Evolutionary conservation across 2,329 filamentous ascomycete genomes (phyloP).

Genomic region (Rasamsonia emersonii): DNA sequence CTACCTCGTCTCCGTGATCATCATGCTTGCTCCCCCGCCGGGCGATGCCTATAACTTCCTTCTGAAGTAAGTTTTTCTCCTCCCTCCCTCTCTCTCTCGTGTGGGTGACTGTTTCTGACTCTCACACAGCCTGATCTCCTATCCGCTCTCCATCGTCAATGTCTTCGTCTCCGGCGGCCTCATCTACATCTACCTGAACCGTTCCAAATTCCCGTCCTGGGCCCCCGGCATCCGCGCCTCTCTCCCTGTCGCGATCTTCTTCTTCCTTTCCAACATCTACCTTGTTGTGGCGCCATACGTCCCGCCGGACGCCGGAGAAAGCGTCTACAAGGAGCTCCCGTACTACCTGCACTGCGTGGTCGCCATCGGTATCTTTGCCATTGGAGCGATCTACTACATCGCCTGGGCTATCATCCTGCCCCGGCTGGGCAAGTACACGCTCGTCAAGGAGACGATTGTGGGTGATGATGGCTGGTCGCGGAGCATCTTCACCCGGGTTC

Average conservation of each 20-base stretch:
- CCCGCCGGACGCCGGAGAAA: conserved; percentile 39
- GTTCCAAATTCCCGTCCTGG: conserved; percentile 37
- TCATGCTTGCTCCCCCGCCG: conserved; percentile 58
- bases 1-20: conserved; percentile 56
- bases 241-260: conserved; percentile 43
- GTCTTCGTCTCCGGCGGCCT: conserved; percentile 43
- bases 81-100: neutral
- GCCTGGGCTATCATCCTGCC: conserved; percentile 44
- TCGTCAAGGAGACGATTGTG: conserved; percentile 47
- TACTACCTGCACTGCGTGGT: conserved; percentile 49
- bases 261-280: conserved; percentile 46
- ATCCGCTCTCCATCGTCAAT: conserved; percentile 41
- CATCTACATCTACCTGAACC: conserved; percentile 38
- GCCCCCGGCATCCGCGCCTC: conserved; percentile 42
- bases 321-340: conserved; percentile 44
- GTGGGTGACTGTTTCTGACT: neutral
- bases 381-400: conserved; percentile 44
- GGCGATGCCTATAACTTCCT: conserved; percentile 61
- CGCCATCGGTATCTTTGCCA: conserved; percentile 41
- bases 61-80: conserved; percentile 24
- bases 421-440: conserved; percentile 38
- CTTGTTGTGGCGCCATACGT: conserved; percentile 45
- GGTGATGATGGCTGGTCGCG: conserved; percentile 58
- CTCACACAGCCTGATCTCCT: conserved; percentile 26
- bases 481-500: conserved; percentile 43